phyloP scores from a whole-genome alignment of 805 yeast species.

The Starmera amethionina region DNA sequence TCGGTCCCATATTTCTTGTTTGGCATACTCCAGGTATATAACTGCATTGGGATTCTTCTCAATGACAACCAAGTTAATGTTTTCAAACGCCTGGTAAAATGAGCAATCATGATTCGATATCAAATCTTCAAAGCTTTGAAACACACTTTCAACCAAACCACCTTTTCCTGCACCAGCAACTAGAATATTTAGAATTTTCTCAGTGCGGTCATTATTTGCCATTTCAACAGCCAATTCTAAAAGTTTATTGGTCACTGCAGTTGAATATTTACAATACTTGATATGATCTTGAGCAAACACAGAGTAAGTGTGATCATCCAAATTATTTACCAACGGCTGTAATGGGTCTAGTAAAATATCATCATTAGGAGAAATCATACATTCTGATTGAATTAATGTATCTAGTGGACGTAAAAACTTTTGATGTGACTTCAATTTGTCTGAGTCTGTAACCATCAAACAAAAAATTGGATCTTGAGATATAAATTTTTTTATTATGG shows the following conservation, averaged over 20 bases:
- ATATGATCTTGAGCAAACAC: constrained; percentile 60
- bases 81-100: constrained; percentile 57
- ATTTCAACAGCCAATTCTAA: not conserved
- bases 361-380: not conserved
- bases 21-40: constrained; percentile 24
- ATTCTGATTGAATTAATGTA: too few species aligned
- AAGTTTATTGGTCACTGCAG: constrained; percentile 35
- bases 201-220: too few species aligned
- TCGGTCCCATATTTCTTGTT: too few species aligned
- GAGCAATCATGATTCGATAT: constrained; percentile 11
- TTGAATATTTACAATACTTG: constrained; percentile 55
- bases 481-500: too few species aligned
- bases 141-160: constrained; percentile 51
- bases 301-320: constrained; percentile 52
- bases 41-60: constrained; percentile 66
- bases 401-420: too few species aligned
- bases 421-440: too few species aligned
- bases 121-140: constrained; percentile 30
- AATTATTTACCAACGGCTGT: constrained; percentile 54
- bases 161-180: constrained; percentile 89
- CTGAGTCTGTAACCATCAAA: too few species aligned
- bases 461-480: too few species aligned
- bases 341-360: constrained; percentile 42
- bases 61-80: constrained; percentile 56
- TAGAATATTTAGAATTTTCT: constrained; percentile 29